These are phyloP conservation scores for Kwoniella pini DNA, from an alignment of 768 basidiomycete genomes.

Conservation along the genomic window DNA sequence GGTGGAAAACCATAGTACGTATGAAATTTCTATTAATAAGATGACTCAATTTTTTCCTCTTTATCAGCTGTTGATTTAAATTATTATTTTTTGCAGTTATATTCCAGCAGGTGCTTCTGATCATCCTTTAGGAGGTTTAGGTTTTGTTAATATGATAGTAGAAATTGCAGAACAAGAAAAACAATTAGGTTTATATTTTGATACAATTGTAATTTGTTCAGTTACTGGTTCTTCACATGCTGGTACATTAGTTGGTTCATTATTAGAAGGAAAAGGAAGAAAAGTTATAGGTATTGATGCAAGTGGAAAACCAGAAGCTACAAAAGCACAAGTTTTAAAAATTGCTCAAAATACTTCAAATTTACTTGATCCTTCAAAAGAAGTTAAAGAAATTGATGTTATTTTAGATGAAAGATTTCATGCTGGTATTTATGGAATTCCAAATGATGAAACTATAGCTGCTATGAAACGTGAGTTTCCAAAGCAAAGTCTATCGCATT, in stretches of 20 bases:
- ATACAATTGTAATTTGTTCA: constrained; percentile 37
- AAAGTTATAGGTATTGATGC: constrained; percentile 47
- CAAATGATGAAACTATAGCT: constrained; percentile 30
- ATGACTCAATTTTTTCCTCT: too few species aligned
- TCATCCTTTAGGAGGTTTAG: constrained; percentile 36
- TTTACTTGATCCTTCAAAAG: constrained; percentile 24
- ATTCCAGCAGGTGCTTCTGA: constrained; percentile 44
- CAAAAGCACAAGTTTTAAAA: constrained; percentile 30
- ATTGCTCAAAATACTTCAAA: constrained; percentile 32
- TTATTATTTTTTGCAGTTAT: constrained; percentile 10
- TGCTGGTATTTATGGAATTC: constrained; percentile 40
- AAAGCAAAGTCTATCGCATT: too few species aligned
- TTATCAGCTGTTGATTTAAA: background rate
- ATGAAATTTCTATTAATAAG: too few species aligned
- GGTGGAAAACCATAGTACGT: constrained; percentile 40
- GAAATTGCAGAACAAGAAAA: constrained; percentile 38
- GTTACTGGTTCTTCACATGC: constrained; percentile 44
- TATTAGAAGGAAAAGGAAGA: constrained; percentile 30
- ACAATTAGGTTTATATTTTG: constrained; percentile 34
- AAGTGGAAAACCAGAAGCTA: constrained; percentile 31
- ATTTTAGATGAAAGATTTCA: constrained; percentile 37
- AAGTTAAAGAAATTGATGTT: constrained; percentile 30
- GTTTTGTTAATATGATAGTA: constrained; percentile 31
- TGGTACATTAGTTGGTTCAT: constrained; percentile 32
- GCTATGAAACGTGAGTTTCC: constrained; percentile 38